Percentiles rank a stretch among this genome's conserved stretches.
These are phyloP conservation scores for Lentinus tigrinus DNA, from an alignment of 768 basidiomycete genomes.

Conservation along the genomic window DNA sequence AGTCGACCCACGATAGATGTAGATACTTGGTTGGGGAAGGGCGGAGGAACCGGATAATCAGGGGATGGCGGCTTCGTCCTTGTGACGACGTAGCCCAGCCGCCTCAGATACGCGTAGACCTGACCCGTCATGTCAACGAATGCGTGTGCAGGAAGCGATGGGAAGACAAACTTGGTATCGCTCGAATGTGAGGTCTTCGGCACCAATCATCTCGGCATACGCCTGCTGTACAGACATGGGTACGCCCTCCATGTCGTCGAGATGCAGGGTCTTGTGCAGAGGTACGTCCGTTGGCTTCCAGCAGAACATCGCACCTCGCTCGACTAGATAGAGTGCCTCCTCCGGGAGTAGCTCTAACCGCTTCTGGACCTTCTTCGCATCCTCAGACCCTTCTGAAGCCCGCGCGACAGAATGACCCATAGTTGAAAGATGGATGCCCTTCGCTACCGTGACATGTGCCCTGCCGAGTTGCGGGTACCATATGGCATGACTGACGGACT, in stretches of 20 bases:
- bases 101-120: constrained; percentile 91
- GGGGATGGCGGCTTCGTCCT: constrained; percentile 63
- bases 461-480: constrained; percentile 71
- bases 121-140: constrained; percentile 28
- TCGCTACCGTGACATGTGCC: constrained; percentile 66
- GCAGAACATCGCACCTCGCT: constrained; percentile 85
- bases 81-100: constrained; percentile 87
- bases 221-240: constrained; percentile 94
- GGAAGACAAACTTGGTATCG: constrained; percentile 71
- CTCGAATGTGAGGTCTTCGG: constrained; percentile 75
- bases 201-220: constrained; percentile 81
- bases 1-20: constrained; percentile 36
- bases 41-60: constrained; percentile 51
- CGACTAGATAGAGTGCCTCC: constrained; percentile 91
- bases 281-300: constrained; percentile 52
- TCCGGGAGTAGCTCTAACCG: constrained; percentile 88
- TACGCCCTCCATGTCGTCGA: constrained; percentile 45
- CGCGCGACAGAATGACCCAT: constrained; percentile 81
- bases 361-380: constrained; percentile 50
- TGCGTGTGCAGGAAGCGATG: background rate
- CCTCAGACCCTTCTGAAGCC: constrained; percentile 26
- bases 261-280: constrained; percentile 21
- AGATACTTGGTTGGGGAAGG: constrained; percentile 24
- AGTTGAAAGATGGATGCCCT: constrained; percentile 79
- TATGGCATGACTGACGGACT: constrained; percentile 74